phyloP scores from a whole-genome alignment of 1,139 yeast species.

The Yamadazyma blattariae region DNA sequence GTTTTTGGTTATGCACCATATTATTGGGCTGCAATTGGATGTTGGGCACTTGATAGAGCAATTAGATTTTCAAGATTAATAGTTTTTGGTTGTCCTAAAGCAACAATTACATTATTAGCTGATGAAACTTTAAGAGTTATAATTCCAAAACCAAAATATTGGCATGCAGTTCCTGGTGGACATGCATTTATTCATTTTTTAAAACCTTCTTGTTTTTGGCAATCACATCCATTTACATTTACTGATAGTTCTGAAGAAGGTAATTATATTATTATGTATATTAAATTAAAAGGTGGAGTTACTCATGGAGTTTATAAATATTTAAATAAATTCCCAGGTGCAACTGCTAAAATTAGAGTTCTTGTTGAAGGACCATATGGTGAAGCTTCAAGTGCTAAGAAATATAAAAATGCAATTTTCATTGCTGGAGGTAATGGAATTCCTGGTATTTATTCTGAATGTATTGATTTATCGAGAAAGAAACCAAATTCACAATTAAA shows the following conservation, averaged over 20 bases:
- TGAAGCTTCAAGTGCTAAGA: slow-evolving; percentile 24
- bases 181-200: slow-evolving; percentile 47
- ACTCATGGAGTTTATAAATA: slow-evolving; percentile 27
- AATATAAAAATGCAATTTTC: slow-evolving; percentile 28
- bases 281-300: slow-evolving; percentile 32
- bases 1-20: slow-evolving; percentile 33
- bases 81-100: slow-evolving; percentile 34
- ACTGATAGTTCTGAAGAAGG: slow-evolving; percentile 21
- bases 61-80: slow-evolving; percentile 28
- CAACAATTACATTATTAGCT: slow-evolving; percentile 30
- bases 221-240: slow-evolving; percentile 36
- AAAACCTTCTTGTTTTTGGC: slow-evolving; percentile 43
- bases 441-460: slow-evolving; percentile 38
- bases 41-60: slow-evolving; percentile 42
- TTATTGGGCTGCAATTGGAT: slow-evolving; percentile 33
- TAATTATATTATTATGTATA: slow-evolving; percentile 24
- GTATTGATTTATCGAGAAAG: slow-evolving; percentile 16
- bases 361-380: slow-evolving; percentile 40
- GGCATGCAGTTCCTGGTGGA: slow-evolving; percentile 44
- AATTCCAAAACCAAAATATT: slow-evolving; percentile 34
- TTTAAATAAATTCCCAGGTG: slow-evolving; percentile 24
- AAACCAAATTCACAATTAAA: slow-evolving; percentile 13
- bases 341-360: slow-evolving; percentile 24
- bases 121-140: slow-evolving; percentile 38
- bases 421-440: slow-evolving; percentile 42